Evolutionary conservation across 140 eudicot species (phyloP).

Genomic region (Flaveria floridana): DNA sequence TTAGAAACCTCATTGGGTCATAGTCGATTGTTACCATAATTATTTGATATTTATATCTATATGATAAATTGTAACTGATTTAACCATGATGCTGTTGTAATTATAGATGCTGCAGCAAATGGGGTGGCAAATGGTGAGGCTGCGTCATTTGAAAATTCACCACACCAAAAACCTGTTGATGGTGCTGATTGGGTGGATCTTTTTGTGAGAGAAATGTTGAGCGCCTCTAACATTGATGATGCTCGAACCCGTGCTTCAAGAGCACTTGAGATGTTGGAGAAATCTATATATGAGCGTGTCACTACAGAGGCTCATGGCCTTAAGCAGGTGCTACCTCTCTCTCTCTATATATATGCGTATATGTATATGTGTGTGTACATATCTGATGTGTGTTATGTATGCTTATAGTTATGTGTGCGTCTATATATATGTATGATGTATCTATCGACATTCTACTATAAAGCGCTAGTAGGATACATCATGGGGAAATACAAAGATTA

Average conservation of each 20-base stretch:
- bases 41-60: not conserved
- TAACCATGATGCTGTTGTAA: not conserved
- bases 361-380: not conserved
- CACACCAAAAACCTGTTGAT: conserved; percentile 42
- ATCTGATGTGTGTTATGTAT: not conserved
- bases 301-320: conserved; percentile 54
- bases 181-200: conserved; percentile 98
- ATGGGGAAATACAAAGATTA: not conserved
- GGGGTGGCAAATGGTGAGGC: conserved; percentile 45
- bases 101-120: conserved; percentile 41
- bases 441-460: not conserved
- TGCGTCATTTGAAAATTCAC: conserved; percentile 31
- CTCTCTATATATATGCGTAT: not conserved
- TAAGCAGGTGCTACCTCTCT: conserved; percentile 18
- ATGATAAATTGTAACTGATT: not conserved
- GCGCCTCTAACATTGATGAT: conserved; percentile 79
- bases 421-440: not conserved
- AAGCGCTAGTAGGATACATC: not conserved
- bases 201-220: conserved; percentile 82
- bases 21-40: no score
- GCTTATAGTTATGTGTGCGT: not conserved
- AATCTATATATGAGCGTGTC: conserved; percentile 59
- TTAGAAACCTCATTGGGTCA: not conserved
- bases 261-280: conserved; percentile 89
- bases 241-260: conserved; percentile 85